A percentile compares a stretch with the other conserved stretches of the same genome.
These are phyloP conservation scores for Pseudonitzschia pungens DNA, from an alignment of 108 stramenopile species.

Conservation along the genomic window DNA sequence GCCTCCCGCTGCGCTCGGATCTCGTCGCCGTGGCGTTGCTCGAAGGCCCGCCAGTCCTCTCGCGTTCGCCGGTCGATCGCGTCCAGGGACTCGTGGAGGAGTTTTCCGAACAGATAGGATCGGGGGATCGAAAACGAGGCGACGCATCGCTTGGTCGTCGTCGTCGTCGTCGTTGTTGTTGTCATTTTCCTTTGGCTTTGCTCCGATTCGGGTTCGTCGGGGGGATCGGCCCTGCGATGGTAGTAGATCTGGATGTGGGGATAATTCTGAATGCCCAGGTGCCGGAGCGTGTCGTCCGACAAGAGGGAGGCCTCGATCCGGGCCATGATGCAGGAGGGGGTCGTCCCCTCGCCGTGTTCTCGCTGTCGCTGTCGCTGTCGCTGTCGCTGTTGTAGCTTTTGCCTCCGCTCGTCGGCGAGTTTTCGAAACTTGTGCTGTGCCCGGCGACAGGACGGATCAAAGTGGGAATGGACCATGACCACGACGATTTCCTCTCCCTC, in stretches of 20 bases:
- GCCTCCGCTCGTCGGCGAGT: not conserved
- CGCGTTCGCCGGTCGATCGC: constrained; percentile 2
- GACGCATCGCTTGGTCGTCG: not conserved
- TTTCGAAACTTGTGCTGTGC: constrained; percentile 19
- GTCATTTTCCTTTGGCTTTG: too few species aligned
- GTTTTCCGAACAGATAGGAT: constrained; percentile 7
- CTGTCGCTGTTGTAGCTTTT: too few species aligned
- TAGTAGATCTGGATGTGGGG: constrained; percentile 20
- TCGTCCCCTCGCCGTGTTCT: not conserved
- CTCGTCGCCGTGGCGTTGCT: constrained; percentile 2
- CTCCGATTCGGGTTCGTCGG: too few species aligned
- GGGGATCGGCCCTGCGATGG: too few species aligned
- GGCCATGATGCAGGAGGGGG: not conserved
- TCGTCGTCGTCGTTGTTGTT: too few species aligned
- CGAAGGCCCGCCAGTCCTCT: constrained; percentile 15
- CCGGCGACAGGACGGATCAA: constrained; percentile 15
- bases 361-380: not conserved
- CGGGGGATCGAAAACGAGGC: constrained; percentile 23
- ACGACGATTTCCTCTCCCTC: not conserved
- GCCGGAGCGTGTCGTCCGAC: not conserved
- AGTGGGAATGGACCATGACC: constrained; percentile 22
- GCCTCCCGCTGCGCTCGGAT: not conserved
- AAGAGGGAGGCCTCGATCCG: constrained; percentile 17
- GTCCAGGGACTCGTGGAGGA: constrained; percentile 7
- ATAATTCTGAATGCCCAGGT: constrained; percentile 1